Evolutionary conservation across 192 early-diverging fungal species (phyloP), one percentile per base, ranked within the genome.

Genomic region (Coemansia brasiliensis): DNA sequence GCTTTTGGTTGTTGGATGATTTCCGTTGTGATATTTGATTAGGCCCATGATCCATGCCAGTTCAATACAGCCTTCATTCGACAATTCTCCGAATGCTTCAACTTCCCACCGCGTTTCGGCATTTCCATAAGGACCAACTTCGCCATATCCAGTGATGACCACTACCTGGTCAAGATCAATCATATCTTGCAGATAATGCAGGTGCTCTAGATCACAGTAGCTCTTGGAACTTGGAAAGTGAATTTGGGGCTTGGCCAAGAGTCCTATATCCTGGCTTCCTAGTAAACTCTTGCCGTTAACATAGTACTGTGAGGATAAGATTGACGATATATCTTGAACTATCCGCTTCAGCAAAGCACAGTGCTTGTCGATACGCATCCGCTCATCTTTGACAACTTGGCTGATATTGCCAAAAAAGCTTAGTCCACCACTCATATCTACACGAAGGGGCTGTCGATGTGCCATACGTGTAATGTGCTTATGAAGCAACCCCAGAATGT

Each of bases 41-140:
- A 88, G 88, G 40, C 92, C 92, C 95, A 97, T 95, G 75, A 97
- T 91, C 92, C 95, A 94, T 7, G 95, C 92, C 87, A 97, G 88
- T 74, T 97, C 95, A 62, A 97, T 93, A 69, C 91, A 94, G 15
- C 95, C 72, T 10, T 63, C 72, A 2, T 58, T 32, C 1, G 72
- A 55, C 13, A 75, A 42, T 59, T 75, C 57, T 59, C 93, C 92
- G 50, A 83, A 77, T 39, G 92, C 86, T 77, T 97, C 95, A 84
- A 97, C 92, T 69, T 97, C 93, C 95, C 95, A 97, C 55, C 95
- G 90, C 51, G 93, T 97, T 58, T 93, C 83, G 13, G 88, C 81
- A 44, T 90, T 88, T 61, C 95, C 95, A 81, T 85, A 92, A 7
- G 95, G 91, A 6, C 92, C 86, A n/a, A 97, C 90, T 72, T 97